Conservation (phyloP, 1,284 basidiomycete genomes). For the Fomitiporia mediterranea region DNA sequence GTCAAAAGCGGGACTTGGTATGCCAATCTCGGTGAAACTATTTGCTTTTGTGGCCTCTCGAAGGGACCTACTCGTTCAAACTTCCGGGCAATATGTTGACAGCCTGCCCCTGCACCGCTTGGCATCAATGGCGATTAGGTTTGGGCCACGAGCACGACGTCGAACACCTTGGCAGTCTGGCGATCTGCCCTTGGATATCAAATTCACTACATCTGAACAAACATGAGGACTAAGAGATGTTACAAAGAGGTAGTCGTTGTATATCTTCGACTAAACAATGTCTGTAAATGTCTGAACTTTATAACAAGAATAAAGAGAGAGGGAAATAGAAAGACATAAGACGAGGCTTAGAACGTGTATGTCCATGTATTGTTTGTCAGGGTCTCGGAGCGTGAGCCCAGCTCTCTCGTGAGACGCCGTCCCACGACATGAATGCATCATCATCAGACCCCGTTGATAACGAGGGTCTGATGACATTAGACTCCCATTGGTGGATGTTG, state of each 20-base stretch:
- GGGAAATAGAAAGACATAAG: neutral
- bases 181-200: neutral
- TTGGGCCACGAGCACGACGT: neutral
- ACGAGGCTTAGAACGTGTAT: neutral
- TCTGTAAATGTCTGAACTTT: neutral
- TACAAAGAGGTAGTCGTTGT: neutral
- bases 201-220: neutral
- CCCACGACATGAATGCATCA: conserved; percentile 45
- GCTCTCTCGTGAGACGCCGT: conserved; percentile 30
- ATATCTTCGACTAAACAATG: neutral
- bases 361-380: neutral
- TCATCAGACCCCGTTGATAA: conserved; percentile 31
- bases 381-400: conserved; percentile 12
- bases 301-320: neutral
- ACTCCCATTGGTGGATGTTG: conserved; percentile 14
- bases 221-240: too few species aligned
- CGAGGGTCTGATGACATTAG: conserved; percentile 15
- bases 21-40: too few species aligned
- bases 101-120: neutral
- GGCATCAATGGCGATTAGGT: neutral
- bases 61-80: too few species aligned
- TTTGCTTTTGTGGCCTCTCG: too few species aligned
- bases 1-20: too few species aligned
- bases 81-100: too few species aligned
- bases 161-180: neutral